phyloP scores from a whole-genome alignment of 2,329 filamentous ascomycete genomes.

The Domatiomyces catenatus region DNA sequence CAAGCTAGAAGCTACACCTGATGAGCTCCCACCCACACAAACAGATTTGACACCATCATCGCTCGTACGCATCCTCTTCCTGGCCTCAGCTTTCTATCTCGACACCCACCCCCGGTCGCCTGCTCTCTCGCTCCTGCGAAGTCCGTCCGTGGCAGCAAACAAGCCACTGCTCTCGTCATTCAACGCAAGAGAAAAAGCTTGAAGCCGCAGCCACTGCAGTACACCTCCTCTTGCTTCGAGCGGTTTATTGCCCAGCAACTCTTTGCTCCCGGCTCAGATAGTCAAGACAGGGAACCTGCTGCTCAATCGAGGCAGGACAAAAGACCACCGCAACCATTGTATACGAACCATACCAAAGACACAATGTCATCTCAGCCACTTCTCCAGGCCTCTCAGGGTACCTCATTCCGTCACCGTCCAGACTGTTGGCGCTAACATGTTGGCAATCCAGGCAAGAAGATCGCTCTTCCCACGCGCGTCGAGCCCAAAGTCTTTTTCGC shows the following conservation, averaged over 20 bases:
- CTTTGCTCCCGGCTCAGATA: background rate
- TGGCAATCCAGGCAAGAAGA: conserved; percentile 65
- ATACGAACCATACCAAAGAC: background rate
- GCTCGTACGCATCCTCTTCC: background rate
- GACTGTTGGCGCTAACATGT: conserved; percentile 1
- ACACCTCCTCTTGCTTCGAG: background rate
- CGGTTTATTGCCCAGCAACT: background rate
- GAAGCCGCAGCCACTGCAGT: background rate
- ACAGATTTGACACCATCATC: background rate
- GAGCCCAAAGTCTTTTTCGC: conserved; percentile 99
- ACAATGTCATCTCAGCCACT: conserved; percentile 91
- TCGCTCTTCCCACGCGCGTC: conserved; percentile 91
- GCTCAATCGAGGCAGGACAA: background rate
- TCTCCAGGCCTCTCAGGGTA: conserved; percentile 56
- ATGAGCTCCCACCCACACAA: background rate
- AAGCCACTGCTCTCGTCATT: background rate
- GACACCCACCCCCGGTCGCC: background rate
- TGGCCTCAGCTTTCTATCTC: background rate
- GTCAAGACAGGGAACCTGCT: background rate
- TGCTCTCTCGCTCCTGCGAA: background rate
- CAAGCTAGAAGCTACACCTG: background rate
- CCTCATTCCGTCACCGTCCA: conserved; percentile 1
- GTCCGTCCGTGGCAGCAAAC: background rate
- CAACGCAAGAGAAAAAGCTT: background rate
- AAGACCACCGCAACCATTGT: background rate